Percentiles rank a stretch among this genome's conserved stretches.
Evolutionary conservation across 257 asterid genomes (phyloP).

Genomic region (Nicotiana knightiana): DNA sequence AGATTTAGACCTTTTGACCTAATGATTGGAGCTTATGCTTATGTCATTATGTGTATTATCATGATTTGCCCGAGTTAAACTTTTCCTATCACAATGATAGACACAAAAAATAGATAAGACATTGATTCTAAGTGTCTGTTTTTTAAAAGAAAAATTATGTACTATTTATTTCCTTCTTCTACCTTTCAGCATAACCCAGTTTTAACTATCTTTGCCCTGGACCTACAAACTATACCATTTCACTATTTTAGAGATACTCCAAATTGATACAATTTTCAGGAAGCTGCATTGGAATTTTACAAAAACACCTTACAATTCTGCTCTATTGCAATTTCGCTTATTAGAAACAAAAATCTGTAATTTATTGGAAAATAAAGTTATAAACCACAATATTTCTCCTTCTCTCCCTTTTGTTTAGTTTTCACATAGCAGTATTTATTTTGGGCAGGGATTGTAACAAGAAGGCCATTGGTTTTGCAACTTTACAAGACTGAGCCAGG

Average conservation of each 20-base stretch:
- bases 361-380: neutral
- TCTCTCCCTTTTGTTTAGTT: neutral
- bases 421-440: neutral
- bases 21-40: neutral
- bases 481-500: constrained; percentile 30
- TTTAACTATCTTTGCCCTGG: neutral
- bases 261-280: neutral
- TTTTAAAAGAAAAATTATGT: neutral
- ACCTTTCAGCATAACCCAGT: neutral
- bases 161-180: neutral
- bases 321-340: neutral
- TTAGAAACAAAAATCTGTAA: neutral
- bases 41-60: neutral
- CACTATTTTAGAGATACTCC: neutral
- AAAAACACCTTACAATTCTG: neutral
- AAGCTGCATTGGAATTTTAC: neutral
- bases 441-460: constrained; percentile 40
- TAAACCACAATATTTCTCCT: neutral
- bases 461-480: constrained; percentile 44
- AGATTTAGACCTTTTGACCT: neutral
- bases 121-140: neutral
- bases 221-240: neutral
- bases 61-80: neutral
- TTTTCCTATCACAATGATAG: neutral
- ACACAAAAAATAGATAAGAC: neutral